Conservation (phyloP, 106 monocot species). For the Agapanthus africanus region DNA sequence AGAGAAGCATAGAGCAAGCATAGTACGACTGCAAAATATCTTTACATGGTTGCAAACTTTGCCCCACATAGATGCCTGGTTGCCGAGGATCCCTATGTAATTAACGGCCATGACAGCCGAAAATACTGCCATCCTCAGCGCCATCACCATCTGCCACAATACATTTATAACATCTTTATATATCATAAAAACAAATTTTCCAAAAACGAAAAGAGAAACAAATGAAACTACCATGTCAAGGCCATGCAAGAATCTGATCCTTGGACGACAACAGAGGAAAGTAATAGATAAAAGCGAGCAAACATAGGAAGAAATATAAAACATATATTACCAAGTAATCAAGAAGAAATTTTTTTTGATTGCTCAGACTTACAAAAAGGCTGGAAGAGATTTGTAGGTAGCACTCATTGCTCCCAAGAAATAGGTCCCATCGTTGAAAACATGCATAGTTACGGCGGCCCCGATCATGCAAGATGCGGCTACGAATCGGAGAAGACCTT, state of each 20-base stretch:
- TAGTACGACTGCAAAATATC: neutral
- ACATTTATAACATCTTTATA: no score
- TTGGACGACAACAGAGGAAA: neutral
- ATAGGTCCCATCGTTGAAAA: neutral
- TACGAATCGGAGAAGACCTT: neutral
- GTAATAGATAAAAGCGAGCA: neutral
- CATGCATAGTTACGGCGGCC: neutral
- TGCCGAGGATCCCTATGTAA: neutral
- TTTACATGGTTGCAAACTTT: neutral
- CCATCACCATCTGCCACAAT: neutral
- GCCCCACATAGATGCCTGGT: neutral
- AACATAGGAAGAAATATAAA: neutral
- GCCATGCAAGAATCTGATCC: neutral
- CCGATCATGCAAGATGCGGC: neutral
- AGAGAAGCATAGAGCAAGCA: neutral
- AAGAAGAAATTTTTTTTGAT: neutral
- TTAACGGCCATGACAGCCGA: neutral
- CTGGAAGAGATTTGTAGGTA: constrained; percentile 5
- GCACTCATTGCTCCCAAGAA: neutral
- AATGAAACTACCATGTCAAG: neutral
- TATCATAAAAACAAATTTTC: no score
- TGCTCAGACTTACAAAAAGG: neutral
- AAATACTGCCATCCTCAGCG: neutral
- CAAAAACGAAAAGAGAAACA: no score
- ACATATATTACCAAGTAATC: neutral